Conservation (phyloP, 2,329 filamentous ascomycete genomes). For the Coleophoma eucalyptorum region DNA sequence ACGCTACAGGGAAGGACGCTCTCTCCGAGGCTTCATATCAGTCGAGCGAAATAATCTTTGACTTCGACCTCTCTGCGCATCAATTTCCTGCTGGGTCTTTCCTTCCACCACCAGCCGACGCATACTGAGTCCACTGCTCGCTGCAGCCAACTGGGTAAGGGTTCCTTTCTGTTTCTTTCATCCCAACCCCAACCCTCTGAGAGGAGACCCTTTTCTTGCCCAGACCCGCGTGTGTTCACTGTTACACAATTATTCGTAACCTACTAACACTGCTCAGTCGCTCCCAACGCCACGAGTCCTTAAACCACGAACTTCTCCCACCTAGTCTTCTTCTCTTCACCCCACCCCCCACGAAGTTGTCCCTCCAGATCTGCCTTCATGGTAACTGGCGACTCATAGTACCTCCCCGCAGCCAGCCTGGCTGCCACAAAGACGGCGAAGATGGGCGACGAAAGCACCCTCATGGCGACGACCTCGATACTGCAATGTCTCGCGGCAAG, state of each 20-base stretch:
- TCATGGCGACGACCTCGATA: slow-evolving; percentile 50
- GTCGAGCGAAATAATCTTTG: too few relatives aligned
- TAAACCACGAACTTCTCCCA: neutral
- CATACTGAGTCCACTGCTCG: too few relatives aligned
- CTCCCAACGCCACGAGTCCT: neutral
- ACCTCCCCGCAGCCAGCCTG: slow-evolving; percentile 14
- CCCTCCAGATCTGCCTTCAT: slow-evolving; percentile 15
- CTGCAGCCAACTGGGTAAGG: too few relatives aligned
- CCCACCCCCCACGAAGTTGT: neutral
- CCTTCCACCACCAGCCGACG: too few relatives aligned
- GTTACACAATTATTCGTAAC: neutral
- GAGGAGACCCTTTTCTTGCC: too few relatives aligned
- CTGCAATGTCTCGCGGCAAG: slow-evolving; percentile 45
- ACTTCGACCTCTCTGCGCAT: too few relatives aligned
- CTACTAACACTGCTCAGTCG: neutral
- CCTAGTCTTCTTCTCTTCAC: neutral
- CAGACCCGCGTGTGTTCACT: too few relatives aligned
- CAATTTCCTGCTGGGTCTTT: too few relatives aligned
- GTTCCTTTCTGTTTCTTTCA: too few relatives aligned
- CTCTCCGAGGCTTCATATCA: too few relatives aligned
- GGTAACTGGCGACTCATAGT: slow-evolving; percentile 9
- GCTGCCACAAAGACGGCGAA: slow-evolving; percentile 14
- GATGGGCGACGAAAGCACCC: slow-evolving; percentile 45
- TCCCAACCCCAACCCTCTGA: too few relatives aligned
- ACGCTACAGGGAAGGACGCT: too few relatives aligned